A percentile compares a stretch with the other conserved stretches of the same genome.
phyloP scores from a whole-genome alignment of 2,329 filamentous ascomycete genomes.

The Hymenoscyphus fraxineus region DNA sequence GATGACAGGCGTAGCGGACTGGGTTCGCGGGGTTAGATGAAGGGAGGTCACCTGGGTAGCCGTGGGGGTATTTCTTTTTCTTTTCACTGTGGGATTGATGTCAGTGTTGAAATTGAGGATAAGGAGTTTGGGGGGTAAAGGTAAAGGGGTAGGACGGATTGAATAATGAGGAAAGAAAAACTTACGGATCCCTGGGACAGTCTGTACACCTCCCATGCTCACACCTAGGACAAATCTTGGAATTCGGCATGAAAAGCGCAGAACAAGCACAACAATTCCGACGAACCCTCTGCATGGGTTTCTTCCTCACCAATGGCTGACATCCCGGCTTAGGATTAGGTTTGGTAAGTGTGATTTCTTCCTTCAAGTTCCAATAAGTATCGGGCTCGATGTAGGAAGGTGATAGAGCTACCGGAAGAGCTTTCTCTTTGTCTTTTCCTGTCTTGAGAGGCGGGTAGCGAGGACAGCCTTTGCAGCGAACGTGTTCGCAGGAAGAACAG shows the following conservation, averaged over 20 bases:
- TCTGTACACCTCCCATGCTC: slow-evolving; percentile 72
- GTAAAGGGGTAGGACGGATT: no score
- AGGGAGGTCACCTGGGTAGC: slow-evolving; percentile 60
- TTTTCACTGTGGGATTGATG: slow-evolving; percentile 58
- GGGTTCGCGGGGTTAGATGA: slow-evolving; percentile 36
- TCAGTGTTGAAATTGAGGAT: slow-evolving; percentile 21
- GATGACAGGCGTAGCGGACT: slow-evolving; percentile 56
- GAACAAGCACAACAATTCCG: slow-evolving; percentile 74
- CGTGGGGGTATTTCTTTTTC: slow-evolving; percentile 64
- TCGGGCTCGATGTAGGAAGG: slow-evolving; percentile 25
- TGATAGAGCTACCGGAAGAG: slow-evolving; percentile 44
- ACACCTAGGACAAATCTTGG: slow-evolving; percentile 65
- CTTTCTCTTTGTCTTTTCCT: slow-evolving; percentile 48
- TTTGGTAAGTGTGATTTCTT: slow-evolving; percentile 54
- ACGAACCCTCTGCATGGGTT: slow-evolving; percentile 67
- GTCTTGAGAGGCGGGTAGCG: slow-evolving; percentile 58
- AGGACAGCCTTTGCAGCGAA: slow-evolving; percentile 75
- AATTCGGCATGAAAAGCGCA: slow-evolving; percentile 54
- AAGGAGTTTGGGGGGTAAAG: neutral
- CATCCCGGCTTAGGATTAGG: slow-evolving; percentile 59
- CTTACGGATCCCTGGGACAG: slow-evolving; percentile 77
- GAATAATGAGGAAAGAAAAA: slow-evolving; percentile 32
- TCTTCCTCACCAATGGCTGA: slow-evolving; percentile 69
- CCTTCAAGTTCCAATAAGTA: slow-evolving; percentile 30
- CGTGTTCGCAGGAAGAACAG: slow-evolving; percentile 74